phyloP scores from a whole-genome alignment of 2,329 filamentous ascomycete genomes.

The Colletotrichum endophyticum region DNA sequence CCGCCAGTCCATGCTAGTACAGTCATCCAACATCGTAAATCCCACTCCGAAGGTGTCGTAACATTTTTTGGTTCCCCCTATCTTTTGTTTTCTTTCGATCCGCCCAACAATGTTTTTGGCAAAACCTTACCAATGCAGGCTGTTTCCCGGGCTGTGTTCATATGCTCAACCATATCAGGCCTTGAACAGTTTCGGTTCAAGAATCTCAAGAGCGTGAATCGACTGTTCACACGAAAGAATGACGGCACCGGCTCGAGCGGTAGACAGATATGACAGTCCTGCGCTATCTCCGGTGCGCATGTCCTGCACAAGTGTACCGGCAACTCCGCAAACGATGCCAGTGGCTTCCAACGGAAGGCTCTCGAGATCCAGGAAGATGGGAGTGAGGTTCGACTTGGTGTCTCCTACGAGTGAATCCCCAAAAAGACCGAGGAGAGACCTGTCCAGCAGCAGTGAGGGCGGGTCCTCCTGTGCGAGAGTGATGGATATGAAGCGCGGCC shows the following conservation, averaged over 20 bases:
- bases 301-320: conserved; percentile 79
- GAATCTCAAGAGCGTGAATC: conserved; percentile 72
- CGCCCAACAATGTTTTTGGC: background rate
- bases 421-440: conserved; percentile 67
- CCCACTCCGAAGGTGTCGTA: background rate
- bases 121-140: background rate
- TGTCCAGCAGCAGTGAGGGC: conserved; percentile 76
- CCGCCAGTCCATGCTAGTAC: conserved; percentile 9
- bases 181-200: conserved; percentile 58
- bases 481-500: conserved; percentile 74
- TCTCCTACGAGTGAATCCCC: conserved; percentile 78
- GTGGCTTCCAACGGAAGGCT: conserved; percentile 85
- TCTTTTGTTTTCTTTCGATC: background rate
- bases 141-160: background rate
- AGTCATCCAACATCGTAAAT: conserved; percentile 9
- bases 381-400: conserved; percentile 74
- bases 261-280: conserved; percentile 91
- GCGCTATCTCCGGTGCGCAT: conserved; percentile 62
- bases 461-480: conserved; percentile 77
- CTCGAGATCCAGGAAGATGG: conserved; percentile 86
- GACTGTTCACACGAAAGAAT: conserved; percentile 81
- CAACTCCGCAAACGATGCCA: conserved; percentile 94
- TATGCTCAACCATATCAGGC: background rate
- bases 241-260: conserved; percentile 86
- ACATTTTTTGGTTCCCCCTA: background rate